These are phyloP conservation scores for Fusarium udum DNA, from an alignment of 2,329 filamentous ascomycete species.

Conservation along the genomic window DNA sequence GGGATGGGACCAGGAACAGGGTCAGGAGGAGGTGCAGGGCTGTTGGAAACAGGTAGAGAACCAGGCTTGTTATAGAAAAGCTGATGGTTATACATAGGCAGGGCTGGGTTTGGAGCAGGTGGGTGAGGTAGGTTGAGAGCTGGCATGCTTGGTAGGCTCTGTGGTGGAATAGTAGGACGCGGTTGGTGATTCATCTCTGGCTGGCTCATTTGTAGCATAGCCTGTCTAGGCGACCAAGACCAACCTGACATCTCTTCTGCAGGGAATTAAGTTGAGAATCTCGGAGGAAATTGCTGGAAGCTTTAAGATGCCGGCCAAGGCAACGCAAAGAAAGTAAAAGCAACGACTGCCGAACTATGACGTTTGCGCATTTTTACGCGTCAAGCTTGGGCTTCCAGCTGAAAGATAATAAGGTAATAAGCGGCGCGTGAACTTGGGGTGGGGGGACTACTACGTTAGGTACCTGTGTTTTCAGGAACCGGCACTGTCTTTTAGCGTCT, in stretches of 20 bases:
- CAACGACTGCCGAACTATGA: constrained; percentile 19
- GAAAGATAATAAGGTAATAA: not conserved
- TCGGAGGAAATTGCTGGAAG: not conserved
- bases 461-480: constrained; percentile 14
- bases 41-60: not conserved
- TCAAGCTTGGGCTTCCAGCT: not conserved
- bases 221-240: constrained; percentile 32
- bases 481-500: constrained; percentile 19
- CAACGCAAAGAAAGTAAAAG: not conserved
- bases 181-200: not conserved
- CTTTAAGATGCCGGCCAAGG: not conserved
- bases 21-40: not conserved
- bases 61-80: not conserved
- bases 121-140: constrained; percentile 10
- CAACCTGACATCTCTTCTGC: constrained; percentile 23
- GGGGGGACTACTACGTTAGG: not conserved
- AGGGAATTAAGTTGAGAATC: not conserved
- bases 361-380: constrained; percentile 13
- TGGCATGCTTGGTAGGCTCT: constrained; percentile 13
- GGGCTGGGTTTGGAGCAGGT: not conserved
- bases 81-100: not conserved
- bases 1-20: not conserved
- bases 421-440: not conserved
- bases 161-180: not conserved
- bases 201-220: constrained; percentile 26